These are phyloP conservation scores for Aspergillus neoniger DNA, from an alignment of 2,329 filamentous ascomycete genomes.

Conservation along the genomic window DNA sequence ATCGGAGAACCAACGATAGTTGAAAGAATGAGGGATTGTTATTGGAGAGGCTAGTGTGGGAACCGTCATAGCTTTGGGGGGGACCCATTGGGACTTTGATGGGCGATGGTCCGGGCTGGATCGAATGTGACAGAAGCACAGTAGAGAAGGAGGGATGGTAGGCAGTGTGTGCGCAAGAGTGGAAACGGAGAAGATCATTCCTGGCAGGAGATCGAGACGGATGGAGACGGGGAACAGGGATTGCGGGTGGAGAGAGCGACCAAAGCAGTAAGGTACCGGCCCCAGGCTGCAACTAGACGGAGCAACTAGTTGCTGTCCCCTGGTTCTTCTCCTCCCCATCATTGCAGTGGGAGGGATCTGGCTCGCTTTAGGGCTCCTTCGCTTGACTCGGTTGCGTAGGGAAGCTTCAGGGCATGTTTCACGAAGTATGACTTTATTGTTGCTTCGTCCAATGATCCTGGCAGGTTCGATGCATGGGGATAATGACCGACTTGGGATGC, in stretches of 20 bases:
- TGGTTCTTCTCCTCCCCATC: not conserved
- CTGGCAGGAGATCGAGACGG: not conserved
- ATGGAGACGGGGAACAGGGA: not conserved
- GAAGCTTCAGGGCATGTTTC: not conserved
- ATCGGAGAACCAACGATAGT: not conserved
- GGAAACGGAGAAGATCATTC: not conserved
- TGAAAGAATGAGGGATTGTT: not conserved
- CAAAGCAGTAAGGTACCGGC: constrained; percentile 5
- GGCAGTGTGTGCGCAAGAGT: not conserved
- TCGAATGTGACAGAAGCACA: not conserved
- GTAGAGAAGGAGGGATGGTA: no score
- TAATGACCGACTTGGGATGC: not conserved
- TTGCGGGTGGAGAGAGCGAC: not conserved
- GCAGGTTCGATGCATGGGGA: not conserved
- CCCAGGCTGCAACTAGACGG: not conserved
- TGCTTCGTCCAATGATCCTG: not conserved
- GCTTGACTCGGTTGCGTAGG: not conserved
- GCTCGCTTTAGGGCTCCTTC: constrained; percentile 1
- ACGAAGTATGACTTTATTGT: not conserved
- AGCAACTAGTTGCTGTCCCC: not conserved
- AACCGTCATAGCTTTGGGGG: not conserved
- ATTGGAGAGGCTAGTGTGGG: not conserved
- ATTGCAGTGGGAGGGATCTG: not conserved
- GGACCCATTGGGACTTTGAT: not conserved
- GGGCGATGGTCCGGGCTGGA: not conserved